A percentile compares a stretch with the other conserved stretches of the same genome.
Conservation (phyloP, 2,329 filamentous ascomycete species). For the Alternaria sp. region DNA sequence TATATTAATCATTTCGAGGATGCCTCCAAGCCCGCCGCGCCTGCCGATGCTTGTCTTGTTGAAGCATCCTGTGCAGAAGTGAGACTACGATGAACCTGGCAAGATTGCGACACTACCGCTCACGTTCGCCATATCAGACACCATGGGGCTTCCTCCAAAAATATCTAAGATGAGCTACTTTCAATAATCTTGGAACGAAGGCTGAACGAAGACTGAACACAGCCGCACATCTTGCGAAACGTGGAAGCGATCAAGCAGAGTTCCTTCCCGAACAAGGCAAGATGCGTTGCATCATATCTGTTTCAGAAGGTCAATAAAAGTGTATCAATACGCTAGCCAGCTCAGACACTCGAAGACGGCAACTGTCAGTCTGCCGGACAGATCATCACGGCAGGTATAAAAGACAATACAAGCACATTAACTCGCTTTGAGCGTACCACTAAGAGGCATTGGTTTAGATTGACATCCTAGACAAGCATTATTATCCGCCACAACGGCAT, state of each 20-base stretch:
- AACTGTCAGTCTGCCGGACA: neutral
- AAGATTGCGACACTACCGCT: neutral
- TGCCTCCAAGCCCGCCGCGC: neutral
- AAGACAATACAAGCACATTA: constrained; percentile 6
- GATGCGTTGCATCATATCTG: neutral
- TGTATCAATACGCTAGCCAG: neutral
- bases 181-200: neutral
- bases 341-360: neutral
- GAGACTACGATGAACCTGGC: neutral
- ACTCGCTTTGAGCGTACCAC: constrained; percentile 22
- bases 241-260: neutral
- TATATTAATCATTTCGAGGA: neutral
- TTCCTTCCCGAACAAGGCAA: neutral
- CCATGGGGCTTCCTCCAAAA: neutral
- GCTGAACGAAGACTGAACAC: neutral
- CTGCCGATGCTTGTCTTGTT: neutral
- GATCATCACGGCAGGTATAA: neutral
- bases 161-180: neutral
- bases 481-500: constrained; percentile 18
- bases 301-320: neutral
- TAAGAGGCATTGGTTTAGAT: constrained; percentile 24
- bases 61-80: neutral
- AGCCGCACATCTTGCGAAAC: neutral
- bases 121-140: neutral
- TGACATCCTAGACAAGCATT: neutral